Conservation (phyloP, 2,329 filamentous ascomycete species). For the Beauveria scarabaeidicola region DNA sequence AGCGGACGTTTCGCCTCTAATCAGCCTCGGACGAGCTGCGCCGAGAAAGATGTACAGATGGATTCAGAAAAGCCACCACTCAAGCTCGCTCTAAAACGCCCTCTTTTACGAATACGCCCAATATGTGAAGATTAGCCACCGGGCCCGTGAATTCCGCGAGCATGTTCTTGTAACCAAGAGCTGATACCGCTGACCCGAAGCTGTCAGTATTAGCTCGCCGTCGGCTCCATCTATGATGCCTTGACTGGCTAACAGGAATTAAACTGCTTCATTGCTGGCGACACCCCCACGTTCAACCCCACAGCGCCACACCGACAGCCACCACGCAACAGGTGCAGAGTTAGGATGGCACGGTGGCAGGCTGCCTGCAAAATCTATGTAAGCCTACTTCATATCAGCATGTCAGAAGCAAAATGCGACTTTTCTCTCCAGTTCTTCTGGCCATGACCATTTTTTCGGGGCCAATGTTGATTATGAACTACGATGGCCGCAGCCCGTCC, state of each 20-base stretch:
- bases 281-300: background rate
- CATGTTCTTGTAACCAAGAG: background rate
- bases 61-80: background rate
- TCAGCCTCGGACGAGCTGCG: background rate
- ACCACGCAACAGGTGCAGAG: background rate
- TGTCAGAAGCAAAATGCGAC: background rate
- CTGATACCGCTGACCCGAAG: background rate
- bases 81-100: background rate
- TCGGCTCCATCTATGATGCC: background rate
- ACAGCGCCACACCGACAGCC: slow-evolving; percentile 4
- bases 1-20: slow-evolving; percentile 3
- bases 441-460: background rate
- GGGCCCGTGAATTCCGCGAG: background rate
- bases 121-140: background rate
- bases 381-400: background rate
- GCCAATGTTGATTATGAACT: background rate
- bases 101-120: background rate
- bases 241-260: background rate
- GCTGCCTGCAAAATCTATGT: too few species aligned
- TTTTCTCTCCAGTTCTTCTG: background rate
- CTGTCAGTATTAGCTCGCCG: background rate
- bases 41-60: background rate
- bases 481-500: background rate
- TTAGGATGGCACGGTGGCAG: too few species aligned
- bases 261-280: background rate